phyloP scores from a whole-genome alignment of 2,329 filamentous ascomycete genomes.

The Drechslerella stenobrocha region DNA sequence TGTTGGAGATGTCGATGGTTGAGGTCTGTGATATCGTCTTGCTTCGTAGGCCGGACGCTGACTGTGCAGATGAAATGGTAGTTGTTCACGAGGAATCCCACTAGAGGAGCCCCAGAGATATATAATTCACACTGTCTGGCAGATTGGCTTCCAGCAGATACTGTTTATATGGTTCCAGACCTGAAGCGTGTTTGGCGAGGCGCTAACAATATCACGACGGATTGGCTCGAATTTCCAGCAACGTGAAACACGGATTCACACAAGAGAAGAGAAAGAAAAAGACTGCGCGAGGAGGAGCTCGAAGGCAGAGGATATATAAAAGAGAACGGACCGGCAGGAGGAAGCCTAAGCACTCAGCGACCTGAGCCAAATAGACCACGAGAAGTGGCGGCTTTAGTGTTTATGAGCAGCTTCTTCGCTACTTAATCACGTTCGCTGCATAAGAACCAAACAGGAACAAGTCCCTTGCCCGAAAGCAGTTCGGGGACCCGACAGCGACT shows the following conservation, averaged over 20 bases:
- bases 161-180: conserved; percentile 1
- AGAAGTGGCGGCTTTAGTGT: conserved; percentile 27
- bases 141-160: not conserved
- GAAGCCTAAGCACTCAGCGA: conserved; percentile 46
- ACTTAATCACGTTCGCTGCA: conserved; percentile 37
- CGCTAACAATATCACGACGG: conserved; percentile 25
- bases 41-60: too few relatives aligned
- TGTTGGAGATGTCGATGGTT: conserved; percentile 21
- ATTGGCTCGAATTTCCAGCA: conserved; percentile 35
- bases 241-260: conserved; percentile 48
- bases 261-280: conserved; percentile 20
- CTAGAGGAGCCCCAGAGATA: conserved; percentile 5
- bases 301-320: conserved; percentile 38
- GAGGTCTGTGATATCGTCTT: conserved; percentile 34
- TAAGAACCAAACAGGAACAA: conserved; percentile 39
- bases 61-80: too few relatives aligned
- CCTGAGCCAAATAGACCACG: conserved; percentile 29
- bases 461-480: conserved; percentile 24
- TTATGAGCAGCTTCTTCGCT: conserved; percentile 38
- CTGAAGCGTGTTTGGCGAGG: conserved; percentile 35
- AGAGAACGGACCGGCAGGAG: conserved; percentile 39
- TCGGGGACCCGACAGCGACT: conserved; percentile 44
- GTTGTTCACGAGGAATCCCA: conserved; percentile 29
- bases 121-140: conserved; percentile 15
- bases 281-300: conserved; percentile 9